Conservation (phyloP, 768 basidiomycete genomes). For the Rhodosporidiobolus odoratus region DNA sequence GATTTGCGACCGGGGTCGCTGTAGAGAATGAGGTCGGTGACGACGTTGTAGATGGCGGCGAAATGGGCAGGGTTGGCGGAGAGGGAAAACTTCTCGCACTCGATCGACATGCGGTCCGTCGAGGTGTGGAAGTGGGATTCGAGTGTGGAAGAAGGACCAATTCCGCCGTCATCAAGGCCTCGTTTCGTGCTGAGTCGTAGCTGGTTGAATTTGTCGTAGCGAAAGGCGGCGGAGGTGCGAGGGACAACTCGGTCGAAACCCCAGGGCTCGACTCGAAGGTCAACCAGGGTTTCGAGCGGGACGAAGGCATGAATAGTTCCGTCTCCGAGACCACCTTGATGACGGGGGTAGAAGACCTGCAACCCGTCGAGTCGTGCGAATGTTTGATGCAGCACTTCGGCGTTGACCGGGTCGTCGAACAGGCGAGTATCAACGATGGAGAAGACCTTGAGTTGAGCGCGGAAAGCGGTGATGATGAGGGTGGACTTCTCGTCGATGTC, state of each 20-base stretch:
- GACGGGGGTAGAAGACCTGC: slow-evolving; percentile 73
- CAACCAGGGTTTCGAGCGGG: slow-evolving; percentile 71
- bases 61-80: slow-evolving; percentile 77
- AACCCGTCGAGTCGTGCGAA: slow-evolving; percentile 72
- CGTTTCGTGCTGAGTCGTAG: slow-evolving; percentile 52
- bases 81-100: slow-evolving; percentile 80
- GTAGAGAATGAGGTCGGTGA: slow-evolving; percentile 81
- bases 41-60: slow-evolving; percentile 74
- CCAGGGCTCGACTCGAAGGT: slow-evolving; percentile 71
- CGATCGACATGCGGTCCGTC: slow-evolving; percentile 66
- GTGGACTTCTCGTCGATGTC: slow-evolving; percentile 55
- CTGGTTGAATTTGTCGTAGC: slow-evolving; percentile 91
- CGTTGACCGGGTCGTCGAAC: slow-evolving; percentile 74
- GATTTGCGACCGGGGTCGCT: slow-evolving; percentile 77
- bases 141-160: background rate
- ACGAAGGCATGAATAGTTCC: slow-evolving; percentile 50
- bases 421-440: slow-evolving; percentile 73
- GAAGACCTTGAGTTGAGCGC: slow-evolving; percentile 71
- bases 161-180: background rate
- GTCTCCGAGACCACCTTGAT: slow-evolving; percentile 13
- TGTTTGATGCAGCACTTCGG: slow-evolving; percentile 80
- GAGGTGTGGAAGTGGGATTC: slow-evolving; percentile 31
- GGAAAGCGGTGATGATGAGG: slow-evolving; percentile 69
- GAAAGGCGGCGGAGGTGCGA: slow-evolving; percentile 75
- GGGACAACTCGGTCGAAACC: slow-evolving; percentile 86